phyloP scores from a whole-genome alignment of 2,329 filamentous ascomycete genomes.

The Neopestalotiopsis rosae region DNA sequence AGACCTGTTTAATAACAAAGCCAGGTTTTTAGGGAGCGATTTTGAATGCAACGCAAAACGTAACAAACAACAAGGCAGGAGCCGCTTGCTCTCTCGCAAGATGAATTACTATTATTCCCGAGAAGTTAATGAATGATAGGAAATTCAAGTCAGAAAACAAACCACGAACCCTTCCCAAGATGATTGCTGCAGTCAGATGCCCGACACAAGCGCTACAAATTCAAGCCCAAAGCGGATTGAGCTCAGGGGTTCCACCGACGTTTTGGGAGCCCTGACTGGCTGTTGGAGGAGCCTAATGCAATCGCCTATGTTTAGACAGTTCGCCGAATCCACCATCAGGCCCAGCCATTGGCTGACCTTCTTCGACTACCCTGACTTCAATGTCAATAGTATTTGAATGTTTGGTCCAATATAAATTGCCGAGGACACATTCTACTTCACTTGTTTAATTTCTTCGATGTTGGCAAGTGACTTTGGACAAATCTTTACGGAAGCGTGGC shows the following conservation, averaged over 20 bases:
- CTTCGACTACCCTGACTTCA: not conserved
- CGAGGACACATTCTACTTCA: not conserved
- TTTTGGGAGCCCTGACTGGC: not conserved
- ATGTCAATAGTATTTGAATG: not conserved
- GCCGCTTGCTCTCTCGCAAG: no score
- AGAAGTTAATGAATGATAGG: no score
- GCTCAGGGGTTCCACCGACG: constrained; percentile 1
- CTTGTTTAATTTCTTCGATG: not conserved
- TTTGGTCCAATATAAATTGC: not conserved
- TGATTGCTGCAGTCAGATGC: not conserved
- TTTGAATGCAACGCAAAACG: not conserved
- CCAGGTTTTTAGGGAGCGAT: not conserved
- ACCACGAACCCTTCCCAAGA: not conserved
- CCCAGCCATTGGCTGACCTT: not conserved
- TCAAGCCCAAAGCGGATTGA: not conserved
- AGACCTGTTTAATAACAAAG: not conserved
- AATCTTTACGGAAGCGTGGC: not conserved
- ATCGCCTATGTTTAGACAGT: not conserved
- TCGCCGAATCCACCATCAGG: not conserved
- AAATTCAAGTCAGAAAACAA: not conserved
- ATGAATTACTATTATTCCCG: no score
- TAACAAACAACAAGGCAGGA: not conserved
- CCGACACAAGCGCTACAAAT: constrained; percentile 3
- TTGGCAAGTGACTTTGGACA: not conserved
- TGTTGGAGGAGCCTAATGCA: not conserved